phyloP scores from a whole-genome alignment of 192 early-diverging fungal species.

The Coemansia sp. region DNA sequence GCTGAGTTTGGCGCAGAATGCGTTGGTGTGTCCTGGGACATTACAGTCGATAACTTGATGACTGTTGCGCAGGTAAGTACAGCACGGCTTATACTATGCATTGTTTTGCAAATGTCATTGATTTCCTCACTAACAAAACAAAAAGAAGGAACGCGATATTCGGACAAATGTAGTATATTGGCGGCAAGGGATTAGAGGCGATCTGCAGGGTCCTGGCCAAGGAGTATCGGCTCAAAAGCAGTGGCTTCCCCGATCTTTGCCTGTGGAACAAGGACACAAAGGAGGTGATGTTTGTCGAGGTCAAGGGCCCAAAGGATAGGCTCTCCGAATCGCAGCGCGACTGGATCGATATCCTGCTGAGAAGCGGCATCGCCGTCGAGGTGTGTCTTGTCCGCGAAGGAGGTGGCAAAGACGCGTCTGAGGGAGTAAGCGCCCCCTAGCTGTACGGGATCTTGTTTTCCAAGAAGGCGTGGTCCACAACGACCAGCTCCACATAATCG shows the following conservation, averaged over 20 bases:
- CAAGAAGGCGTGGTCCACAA: slow-evolving; percentile 54
- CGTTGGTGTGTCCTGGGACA: slow-evolving; percentile 46
- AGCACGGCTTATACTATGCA: too few species aligned
- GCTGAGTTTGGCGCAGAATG: slow-evolving; percentile 30
- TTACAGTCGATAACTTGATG: slow-evolving; percentile 27
- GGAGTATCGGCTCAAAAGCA: slow-evolving; percentile 62
- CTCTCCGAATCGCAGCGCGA: slow-evolving; percentile 67
- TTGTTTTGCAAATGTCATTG: background rate
- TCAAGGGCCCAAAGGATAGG: slow-evolving; percentile 70
- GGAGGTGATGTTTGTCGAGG: slow-evolving; percentile 62
- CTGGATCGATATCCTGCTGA: slow-evolving; percentile 66
- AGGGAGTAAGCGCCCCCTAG: background rate
- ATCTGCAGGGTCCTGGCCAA: slow-evolving; percentile 62
- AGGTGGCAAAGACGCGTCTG: too few species aligned
- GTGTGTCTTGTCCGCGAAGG: slow-evolving; percentile 59
- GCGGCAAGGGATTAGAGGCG: slow-evolving; percentile 55
- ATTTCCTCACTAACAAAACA: background rate
- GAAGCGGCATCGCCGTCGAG: slow-evolving; percentile 59
- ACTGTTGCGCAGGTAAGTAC: slow-evolving; percentile 33
- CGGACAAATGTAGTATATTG: slow-evolving; percentile 60
- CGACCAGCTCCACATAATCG: slow-evolving; percentile 57
- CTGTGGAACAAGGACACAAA: slow-evolving; percentile 63
- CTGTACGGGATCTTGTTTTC: slow-evolving; percentile 53
- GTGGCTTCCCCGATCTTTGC: slow-evolving; percentile 71
- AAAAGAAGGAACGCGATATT: background rate